A percentile compares a stretch with the other conserved stretches of the same genome.
Conservation (phyloP, 202 grass and related monocot genomes). For the Eragrostis tef region DNA sequence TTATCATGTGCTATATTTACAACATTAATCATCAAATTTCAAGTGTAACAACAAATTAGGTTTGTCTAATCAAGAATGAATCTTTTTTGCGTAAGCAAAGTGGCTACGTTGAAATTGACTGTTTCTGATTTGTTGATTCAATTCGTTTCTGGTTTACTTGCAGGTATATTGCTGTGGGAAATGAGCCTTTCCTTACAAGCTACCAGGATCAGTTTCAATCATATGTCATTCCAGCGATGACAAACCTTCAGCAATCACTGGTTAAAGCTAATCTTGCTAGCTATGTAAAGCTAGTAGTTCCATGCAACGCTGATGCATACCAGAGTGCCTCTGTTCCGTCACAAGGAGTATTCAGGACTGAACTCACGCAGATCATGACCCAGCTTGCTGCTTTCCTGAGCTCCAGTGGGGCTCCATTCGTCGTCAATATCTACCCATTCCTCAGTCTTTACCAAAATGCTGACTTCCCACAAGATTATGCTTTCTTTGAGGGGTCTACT, state of each 20-base stretch:
- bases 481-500: constrained; percentile 78
- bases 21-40: neutral
- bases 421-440: constrained; percentile 89
- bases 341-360: constrained; percentile 69
- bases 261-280: constrained; percentile 71
- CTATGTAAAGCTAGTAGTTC: constrained; percentile 73
- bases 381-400: constrained; percentile 68
- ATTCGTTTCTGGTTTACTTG: neutral
- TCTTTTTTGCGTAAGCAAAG: neutral
- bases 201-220: constrained; percentile 72
- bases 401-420: constrained; percentile 70
- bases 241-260: constrained; percentile 79
- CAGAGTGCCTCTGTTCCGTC: constrained; percentile 67
- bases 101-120: neutral
- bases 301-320: constrained; percentile 88
- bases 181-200: constrained; percentile 82
- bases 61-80: neutral
- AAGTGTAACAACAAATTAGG: neutral
- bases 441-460: constrained; percentile 80
- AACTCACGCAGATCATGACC: constrained; percentile 78
- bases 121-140: neutral
- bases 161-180: constrained; percentile 87
- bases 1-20: neutral
- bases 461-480: constrained; percentile 84
- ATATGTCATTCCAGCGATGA: constrained; percentile 60